Conservation (phyloP, 176 grass and related monocot species). For the Tuctoria greenei region DNA sequence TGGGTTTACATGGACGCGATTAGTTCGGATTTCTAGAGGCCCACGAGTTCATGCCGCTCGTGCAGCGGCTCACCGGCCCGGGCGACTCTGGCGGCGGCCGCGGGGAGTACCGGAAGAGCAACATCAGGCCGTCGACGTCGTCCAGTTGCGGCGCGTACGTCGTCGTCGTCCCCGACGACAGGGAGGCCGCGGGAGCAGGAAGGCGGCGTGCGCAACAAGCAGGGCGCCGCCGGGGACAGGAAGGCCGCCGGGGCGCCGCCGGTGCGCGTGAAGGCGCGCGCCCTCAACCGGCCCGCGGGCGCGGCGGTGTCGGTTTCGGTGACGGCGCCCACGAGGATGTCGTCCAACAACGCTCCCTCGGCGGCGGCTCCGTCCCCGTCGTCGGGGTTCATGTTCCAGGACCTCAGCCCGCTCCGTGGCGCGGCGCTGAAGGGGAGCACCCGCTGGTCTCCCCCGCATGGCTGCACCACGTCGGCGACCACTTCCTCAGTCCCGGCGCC, state of each 20-base stretch:
- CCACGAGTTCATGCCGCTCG: constrained; percentile 79
- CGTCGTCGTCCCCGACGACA: background rate
- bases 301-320: constrained; percentile 54
- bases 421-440: constrained; percentile 49
- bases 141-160: background rate
- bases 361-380: constrained; percentile 25
- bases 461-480: constrained; percentile 56
- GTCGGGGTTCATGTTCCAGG: constrained; percentile 56
- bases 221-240: too few species aligned
- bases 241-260: constrained; percentile 15
- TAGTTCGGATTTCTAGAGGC: too few species aligned
- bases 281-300: constrained; percentile 35
- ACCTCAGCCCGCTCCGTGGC: constrained; percentile 67
- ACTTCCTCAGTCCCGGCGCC: constrained; percentile 54
- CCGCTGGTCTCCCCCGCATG: constrained; percentile 54
- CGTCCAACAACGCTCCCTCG: background rate
- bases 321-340: constrained; percentile 41
- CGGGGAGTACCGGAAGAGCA: background rate
- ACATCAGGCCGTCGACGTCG: constrained; percentile 27
- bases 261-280: constrained; percentile 72
- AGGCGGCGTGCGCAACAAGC: background rate
- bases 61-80: constrained; percentile 84
- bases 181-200: background rate
- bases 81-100: constrained; percentile 25
- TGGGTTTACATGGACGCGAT: too few species aligned